Evolutionary conservation across 768 basidiomycete genomes (phyloP).

Genomic region (Sutorius australiensis): DNA sequence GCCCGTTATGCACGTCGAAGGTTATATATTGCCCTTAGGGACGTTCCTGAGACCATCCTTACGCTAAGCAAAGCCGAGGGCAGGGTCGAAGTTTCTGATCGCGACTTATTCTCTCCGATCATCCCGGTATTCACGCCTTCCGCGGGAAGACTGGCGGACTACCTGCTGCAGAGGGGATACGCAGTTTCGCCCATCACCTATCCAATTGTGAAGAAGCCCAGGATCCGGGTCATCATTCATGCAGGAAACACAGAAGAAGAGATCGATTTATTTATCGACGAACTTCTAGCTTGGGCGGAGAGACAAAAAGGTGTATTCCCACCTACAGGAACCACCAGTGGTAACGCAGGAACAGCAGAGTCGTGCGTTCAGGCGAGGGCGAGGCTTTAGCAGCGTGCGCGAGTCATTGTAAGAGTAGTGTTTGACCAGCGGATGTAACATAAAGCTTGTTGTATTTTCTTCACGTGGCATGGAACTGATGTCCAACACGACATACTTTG

Average conservation of each 20-base stretch:
- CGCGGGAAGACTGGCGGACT: slow-evolving; percentile 9
- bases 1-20: slow-evolving; percentile 14
- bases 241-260: slow-evolving; percentile 16
- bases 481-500: neutral
- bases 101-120: slow-evolving; percentile 14
- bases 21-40: slow-evolving; percentile 1
- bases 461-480: neutral
- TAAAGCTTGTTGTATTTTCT: neutral
- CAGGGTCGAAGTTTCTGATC: neutral
- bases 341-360: neutral
- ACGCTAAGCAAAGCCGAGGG: neutral
- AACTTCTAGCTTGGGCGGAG: slow-evolving; percentile 11
- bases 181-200: slow-evolving; percentile 8
- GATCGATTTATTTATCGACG: slow-evolving; percentile 8
- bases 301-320: neutral
- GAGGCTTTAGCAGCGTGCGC: slow-evolving; percentile 11
- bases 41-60: slow-evolving; percentile 7
- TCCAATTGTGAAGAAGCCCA: slow-evolving; percentile 14
- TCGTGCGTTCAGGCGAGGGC: slow-evolving; percentile 1
- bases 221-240: slow-evolving; percentile 18
- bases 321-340: neutral
- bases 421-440: neutral
- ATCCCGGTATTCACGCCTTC: slow-evolving; percentile 17
- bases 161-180: slow-evolving; percentile 16
- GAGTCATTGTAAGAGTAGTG: neutral